These are phyloP conservation scores for Pseudohyphozyma bogoriensis DNA, from an alignment of 768 basidiomycete genomes.

Conservation along the genomic window DNA sequence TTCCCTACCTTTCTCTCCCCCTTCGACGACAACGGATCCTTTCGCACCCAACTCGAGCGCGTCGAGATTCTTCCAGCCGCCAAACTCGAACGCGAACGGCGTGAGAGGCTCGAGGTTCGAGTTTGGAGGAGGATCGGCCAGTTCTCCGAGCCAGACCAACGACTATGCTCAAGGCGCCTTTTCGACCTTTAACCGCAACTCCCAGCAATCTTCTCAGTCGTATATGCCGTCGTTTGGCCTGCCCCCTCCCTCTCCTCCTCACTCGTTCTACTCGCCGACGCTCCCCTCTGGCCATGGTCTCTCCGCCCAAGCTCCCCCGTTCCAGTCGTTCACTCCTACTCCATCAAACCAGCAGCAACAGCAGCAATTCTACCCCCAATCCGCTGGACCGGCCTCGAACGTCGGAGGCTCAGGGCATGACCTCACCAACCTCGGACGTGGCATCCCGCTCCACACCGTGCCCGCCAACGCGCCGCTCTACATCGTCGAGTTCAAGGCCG, in stretches of 20 bases:
- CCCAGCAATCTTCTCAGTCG: too few species aligned
- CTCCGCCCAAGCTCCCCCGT: slow-evolving; percentile 1
- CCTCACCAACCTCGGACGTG: slow-evolving; percentile 56
- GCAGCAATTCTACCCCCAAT: neutral
- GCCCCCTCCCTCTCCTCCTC: slow-evolving; percentile 3
- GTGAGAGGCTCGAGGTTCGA: slow-evolving; percentile 8
- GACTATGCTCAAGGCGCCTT: too few species aligned
- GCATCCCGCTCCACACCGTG: slow-evolving; percentile 74
- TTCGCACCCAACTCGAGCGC: slow-evolving; percentile 8
- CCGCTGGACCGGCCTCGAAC: neutral
- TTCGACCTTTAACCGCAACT: too few species aligned
- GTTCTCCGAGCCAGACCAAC: neutral
- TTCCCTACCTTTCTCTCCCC: neutral
- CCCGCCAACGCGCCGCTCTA: slow-evolving; percentile 78
- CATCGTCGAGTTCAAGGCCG: slow-evolving; percentile 97
- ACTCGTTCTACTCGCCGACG: slow-evolving; percentile 2
- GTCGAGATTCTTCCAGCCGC: slow-evolving; percentile 22
- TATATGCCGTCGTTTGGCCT: slow-evolving; percentile 1
- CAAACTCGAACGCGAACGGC: slow-evolving; percentile 7
- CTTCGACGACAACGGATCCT: slow-evolving; percentile 19
- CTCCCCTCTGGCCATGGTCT: neutral
- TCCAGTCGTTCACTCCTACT: neutral
- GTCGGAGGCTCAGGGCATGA: neutral
- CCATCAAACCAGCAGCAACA: neutral
- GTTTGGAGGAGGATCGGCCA: slow-evolving; percentile 2